phyloP scores from a whole-genome alignment of 306 rosid species.

The Cucurbita moschata region DNA sequence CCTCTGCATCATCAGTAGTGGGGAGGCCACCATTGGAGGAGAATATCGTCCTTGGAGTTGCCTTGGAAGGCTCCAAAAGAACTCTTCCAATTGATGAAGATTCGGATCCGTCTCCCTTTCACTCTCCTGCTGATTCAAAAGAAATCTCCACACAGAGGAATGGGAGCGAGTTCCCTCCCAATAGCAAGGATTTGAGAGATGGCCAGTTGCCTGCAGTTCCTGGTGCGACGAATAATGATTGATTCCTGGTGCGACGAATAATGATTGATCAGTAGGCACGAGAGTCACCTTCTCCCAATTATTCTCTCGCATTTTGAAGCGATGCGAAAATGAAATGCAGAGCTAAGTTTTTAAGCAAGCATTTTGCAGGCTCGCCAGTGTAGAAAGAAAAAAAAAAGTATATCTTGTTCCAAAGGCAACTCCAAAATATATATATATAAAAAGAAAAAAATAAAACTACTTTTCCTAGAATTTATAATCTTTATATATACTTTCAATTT shows the following conservation, averaged over 20 bases:
- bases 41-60: constrained; percentile 87
- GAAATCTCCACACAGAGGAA: constrained; percentile 43
- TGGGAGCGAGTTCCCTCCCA: constrained; percentile 20
- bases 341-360: constrained; percentile 61
- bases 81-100: constrained; percentile 88
- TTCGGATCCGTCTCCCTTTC: background rate
- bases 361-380: constrained; percentile 16
- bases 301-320: constrained; percentile 9
- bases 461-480: too few relatives aligned
- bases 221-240: constrained; percentile 24
- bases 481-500: too few relatives aligned
- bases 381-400: background rate
- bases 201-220: constrained; percentile 34
- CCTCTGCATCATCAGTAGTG: constrained; percentile 19
- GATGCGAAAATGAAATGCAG: constrained; percentile 20
- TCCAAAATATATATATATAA: too few relatives aligned
- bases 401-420: too few relatives aligned
- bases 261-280: constrained; percentile 12
- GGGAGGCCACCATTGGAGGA: constrained; percentile 52
- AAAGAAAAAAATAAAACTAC: too few relatives aligned
- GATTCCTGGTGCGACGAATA: constrained; percentile 24
- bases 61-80: constrained; percentile 86
- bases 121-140: constrained; percentile 16
- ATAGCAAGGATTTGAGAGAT: constrained; percentile 47
- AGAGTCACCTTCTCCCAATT: background rate